Conservation (phyloP, 108 stramenopile species). For the Aureococcus anophagefferens region DNA sequence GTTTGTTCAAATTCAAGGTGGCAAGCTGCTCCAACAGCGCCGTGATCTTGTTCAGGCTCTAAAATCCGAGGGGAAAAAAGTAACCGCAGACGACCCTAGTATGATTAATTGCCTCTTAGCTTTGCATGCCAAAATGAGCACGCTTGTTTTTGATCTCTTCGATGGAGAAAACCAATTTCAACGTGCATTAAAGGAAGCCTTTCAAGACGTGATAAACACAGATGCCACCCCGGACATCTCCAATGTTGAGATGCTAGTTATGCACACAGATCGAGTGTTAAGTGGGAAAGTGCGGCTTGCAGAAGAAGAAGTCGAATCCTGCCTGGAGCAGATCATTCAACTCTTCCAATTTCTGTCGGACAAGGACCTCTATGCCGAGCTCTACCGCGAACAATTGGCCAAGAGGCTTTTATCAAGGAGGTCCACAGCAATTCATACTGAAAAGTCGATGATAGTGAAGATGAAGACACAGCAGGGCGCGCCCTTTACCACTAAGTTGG, state of each 20-base stretch:
- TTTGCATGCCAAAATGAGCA: no score
- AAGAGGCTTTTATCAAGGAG: neutral
- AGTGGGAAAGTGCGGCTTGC: neutral
- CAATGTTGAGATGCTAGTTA: neutral
- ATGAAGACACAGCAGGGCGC: neutral
- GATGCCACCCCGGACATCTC: neutral
- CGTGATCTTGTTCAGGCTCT: no score
- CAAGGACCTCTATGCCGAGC: neutral
- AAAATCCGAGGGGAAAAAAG: no score
- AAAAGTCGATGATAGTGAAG: neutral
- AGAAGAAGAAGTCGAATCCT: neutral
- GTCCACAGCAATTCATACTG: neutral
- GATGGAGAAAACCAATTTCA: neutral
- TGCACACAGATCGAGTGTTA: neutral
- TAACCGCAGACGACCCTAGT: no score
- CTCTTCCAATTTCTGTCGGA: neutral
- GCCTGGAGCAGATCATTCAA: neutral
- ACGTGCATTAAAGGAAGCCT: neutral
- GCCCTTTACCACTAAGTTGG: neutral
- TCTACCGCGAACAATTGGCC: neutral
- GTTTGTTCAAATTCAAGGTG: no score
- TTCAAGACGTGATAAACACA: neutral
- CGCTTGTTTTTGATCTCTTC: no score
- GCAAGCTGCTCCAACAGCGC: no score
- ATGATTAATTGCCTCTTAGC: no score